A percentile compares a stretch with the other conserved stretches of the same genome.
phyloP scores from a whole-genome alignment of 805 yeast species.

The Cyberlindnera amylophila region DNA sequence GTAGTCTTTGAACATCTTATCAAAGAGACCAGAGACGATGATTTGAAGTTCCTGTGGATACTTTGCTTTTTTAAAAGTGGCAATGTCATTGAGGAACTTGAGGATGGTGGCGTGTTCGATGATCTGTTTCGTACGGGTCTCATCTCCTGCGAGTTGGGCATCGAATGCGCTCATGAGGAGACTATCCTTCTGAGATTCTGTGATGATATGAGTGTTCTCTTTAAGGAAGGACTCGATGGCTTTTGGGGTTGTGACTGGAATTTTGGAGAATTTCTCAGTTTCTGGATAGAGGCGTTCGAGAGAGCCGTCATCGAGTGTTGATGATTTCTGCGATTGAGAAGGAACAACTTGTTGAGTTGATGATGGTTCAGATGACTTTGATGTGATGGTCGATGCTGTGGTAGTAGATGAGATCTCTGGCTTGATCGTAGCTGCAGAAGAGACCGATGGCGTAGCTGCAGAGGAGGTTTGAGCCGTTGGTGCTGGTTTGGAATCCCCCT shows the following conservation, averaged over 20 bases:
- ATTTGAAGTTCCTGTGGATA: conserved; percentile 33
- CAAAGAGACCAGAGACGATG: conserved; percentile 64
- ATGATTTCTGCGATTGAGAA: neutral
- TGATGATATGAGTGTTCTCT: conserved; percentile 61
- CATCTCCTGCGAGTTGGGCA: conserved; percentile 61
- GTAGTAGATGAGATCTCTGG: neutral
- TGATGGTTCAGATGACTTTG: neutral
- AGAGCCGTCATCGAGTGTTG: conserved; percentile 21
- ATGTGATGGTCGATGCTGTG: conserved; percentile 6
- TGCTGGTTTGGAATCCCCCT: conserved; percentile 30
- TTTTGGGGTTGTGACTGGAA: conserved; percentile 46
- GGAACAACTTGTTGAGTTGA: neutral
- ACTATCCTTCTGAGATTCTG: conserved; percentile 85
- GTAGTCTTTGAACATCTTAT: conserved; percentile 42
- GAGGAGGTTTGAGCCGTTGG: conserved; percentile 7
- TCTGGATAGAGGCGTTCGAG: conserved; percentile 19
- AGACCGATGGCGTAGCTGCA: conserved; percentile 9
- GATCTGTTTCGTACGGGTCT: conserved; percentile 52
- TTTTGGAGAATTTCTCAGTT: conserved; percentile 47
- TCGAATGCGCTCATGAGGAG: conserved; percentile 92
- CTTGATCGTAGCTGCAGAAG: conserved; percentile 5
- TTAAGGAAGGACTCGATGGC: conserved; percentile 48
- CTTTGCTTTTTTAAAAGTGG: conserved; percentile 33
- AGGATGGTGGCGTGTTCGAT: conserved; percentile 77
- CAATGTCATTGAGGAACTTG: conserved; percentile 57